These are phyloP conservation scores for Ceratobasidium sp. DNA, from an alignment of 1,284 basidiomycete genomes.

Conservation along the genomic window DNA sequence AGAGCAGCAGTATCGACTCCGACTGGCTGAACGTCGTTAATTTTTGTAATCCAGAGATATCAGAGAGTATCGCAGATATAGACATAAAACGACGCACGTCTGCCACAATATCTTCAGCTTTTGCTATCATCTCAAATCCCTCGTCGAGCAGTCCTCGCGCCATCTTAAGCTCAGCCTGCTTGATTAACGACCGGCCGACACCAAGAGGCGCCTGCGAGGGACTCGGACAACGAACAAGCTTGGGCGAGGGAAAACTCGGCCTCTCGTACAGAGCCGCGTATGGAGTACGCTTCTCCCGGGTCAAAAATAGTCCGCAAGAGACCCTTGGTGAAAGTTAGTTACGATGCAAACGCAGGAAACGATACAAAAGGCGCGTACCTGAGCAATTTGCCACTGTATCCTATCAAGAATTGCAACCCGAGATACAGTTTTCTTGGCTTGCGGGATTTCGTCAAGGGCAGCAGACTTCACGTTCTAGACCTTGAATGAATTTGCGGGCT, in stretches of 20 bases:
- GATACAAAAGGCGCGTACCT: slow-evolving; percentile 56
- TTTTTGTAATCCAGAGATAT: too few species aligned
- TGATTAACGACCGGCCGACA: slow-evolving; percentile 72
- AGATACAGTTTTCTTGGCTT: slow-evolving; percentile 30
- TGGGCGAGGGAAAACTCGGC: slow-evolving; percentile 85
- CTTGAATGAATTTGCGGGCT: slow-evolving; percentile 72
- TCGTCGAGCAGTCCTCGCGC: slow-evolving; percentile 71
- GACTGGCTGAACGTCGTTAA: slow-evolving; percentile 52
- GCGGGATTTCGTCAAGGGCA: slow-evolving; percentile 7
- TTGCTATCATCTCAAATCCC: slow-evolving; percentile 66
- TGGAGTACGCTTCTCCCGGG: slow-evolving; percentile 72
- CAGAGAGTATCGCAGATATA: too few species aligned
- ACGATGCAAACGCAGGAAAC: neutral
- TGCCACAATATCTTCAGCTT: slow-evolving; percentile 61
- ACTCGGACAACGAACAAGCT: slow-evolving; percentile 74
- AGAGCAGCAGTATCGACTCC: slow-evolving; percentile 74
- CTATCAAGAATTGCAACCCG: slow-evolving; percentile 63
- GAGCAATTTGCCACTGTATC: slow-evolving; percentile 80
- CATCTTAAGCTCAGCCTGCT: slow-evolving; percentile 76
- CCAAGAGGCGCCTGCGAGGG: slow-evolving; percentile 74
- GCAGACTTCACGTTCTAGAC: slow-evolving; percentile 56
- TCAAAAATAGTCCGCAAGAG: slow-evolving; percentile 75
- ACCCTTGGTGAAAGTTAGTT: slow-evolving; percentile 55
- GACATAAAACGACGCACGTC: slow-evolving; percentile 51
- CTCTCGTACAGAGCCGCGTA: slow-evolving; percentile 83